phyloP scores from a whole-genome alignment of 352 stramenopile genomes.

The Globisporangium cylindrosporum region DNA sequence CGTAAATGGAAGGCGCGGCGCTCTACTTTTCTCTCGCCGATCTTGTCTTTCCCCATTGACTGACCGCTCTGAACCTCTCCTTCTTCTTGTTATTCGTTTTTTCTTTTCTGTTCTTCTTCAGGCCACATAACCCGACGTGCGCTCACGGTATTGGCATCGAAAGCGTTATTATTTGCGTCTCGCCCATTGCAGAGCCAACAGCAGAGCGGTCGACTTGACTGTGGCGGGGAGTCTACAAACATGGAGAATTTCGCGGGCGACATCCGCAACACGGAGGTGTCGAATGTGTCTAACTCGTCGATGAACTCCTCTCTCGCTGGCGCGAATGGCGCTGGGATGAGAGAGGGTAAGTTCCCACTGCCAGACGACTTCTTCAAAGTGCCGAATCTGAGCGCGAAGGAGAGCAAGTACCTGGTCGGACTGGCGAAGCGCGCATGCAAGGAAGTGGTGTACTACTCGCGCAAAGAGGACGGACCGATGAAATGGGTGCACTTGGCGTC shows the following conservation, averaged over 20 bases:
- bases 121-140: background rate
- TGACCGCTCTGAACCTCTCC: background rate
- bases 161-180: background rate
- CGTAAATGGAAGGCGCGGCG: background rate
- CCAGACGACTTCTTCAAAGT: slow-evolving; percentile 68
- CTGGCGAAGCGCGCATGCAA: slow-evolving; percentile 80
- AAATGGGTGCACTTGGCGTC: slow-evolving; percentile 76
- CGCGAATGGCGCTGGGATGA: background rate
- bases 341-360: slow-evolving; percentile 49
- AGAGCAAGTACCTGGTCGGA: slow-evolving; percentile 63
- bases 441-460: slow-evolving; percentile 84
- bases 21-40: background rate
- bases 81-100: background rate
- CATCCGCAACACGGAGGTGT: slow-evolving; percentile 5
- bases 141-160: background rate
- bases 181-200: background rate
- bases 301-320: slow-evolving; percentile 7
- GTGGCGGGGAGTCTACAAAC: background rate
- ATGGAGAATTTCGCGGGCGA: background rate
- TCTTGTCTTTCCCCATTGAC: background rate
- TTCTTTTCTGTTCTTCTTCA: background rate
- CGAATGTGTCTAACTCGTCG: slow-evolving; percentile 13
- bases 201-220: background rate
- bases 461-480: slow-evolving; percentile 61
- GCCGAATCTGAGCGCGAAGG: slow-evolving; percentile 55